phyloP scores from a whole-genome alignment of 2,329 filamentous ascomycete species.

The Hypoxylon sp. region DNA sequence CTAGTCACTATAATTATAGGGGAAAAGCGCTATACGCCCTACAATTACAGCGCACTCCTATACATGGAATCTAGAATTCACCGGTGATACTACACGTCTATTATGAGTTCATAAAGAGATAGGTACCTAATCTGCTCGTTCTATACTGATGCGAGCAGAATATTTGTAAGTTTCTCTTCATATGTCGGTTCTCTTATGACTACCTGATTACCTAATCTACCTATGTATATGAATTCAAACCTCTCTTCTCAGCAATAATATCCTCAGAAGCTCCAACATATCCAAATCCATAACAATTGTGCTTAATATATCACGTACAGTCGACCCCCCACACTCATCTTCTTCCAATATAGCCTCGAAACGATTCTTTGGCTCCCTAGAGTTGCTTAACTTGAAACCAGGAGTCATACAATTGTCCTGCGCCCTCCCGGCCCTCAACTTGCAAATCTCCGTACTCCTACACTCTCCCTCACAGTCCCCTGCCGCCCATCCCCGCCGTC shows the following conservation, averaged over 20 bases:
- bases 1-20: no score
- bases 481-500: conserved; percentile 63
- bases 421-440: conserved; percentile 65
- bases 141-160: no score
- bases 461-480: conserved; percentile 56
- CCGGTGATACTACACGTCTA: no score
- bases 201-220: no score
- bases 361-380: conserved; percentile 22
- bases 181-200: no score
- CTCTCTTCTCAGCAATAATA: conserved; percentile 20
- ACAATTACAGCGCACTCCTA: no score
- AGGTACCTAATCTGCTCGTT: no score
- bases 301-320: conserved; percentile 45
- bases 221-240: background rate
- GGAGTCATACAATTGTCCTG: conserved; percentile 66
- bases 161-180: no score
- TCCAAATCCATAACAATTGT: conserved; percentile 28
- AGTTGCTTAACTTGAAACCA: conserved; percentile 55
- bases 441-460: conserved; percentile 63
- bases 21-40: no score
- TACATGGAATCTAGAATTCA: no score
- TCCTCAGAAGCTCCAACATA: conserved; percentile 37
- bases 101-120: no score
- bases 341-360: conserved; percentile 43
- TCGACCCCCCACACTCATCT: conserved; percentile 46